Conservation (phyloP, 768 basidiomycete genomes). For the Suillus weaverae region DNA sequence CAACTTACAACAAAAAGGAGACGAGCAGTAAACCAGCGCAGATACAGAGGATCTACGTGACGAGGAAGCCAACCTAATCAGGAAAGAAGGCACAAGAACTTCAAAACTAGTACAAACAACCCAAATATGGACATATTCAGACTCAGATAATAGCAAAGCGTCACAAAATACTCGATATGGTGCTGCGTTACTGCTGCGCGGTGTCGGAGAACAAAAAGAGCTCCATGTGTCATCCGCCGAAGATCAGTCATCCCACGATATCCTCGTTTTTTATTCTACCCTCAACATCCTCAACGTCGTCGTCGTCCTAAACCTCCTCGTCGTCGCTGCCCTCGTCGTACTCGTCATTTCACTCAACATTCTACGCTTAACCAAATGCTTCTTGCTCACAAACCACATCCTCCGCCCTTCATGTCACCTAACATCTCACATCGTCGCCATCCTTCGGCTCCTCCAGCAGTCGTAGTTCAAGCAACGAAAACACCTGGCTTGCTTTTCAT, state of each 20-base stretch:
- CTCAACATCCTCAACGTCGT: not conserved
- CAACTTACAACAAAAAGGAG: not conserved
- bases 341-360: slow-evolving; percentile 7
- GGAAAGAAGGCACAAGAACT: slow-evolving; percentile 11
- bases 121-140: slow-evolving; percentile 30
- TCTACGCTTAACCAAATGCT: slow-evolving; percentile 34
- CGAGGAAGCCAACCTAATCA: not conserved
- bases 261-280: slow-evolving; percentile 24
- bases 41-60: slow-evolving; percentile 1
- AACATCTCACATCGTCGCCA: slow-evolving; percentile 54
- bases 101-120: slow-evolving; percentile 1
- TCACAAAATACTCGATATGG: slow-evolving; percentile 18
- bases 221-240: slow-evolving; percentile 25
- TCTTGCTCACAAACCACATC: slow-evolving; percentile 41
- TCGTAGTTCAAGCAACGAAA: slow-evolving; percentile 69
- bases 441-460: slow-evolving; percentile 67
- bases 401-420: slow-evolving; percentile 28
- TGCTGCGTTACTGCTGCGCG: slow-evolving; percentile 26
- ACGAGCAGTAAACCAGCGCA: not conserved
- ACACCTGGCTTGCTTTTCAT: slow-evolving; percentile 74
- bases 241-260: slow-evolving; percentile 27
- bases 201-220: slow-evolving; percentile 35
- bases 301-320: slow-evolving; percentile 6
- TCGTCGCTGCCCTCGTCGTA: slow-evolving; percentile 8
- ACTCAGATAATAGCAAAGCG: slow-evolving; percentile 15